Base-by-base conservation (phyloP, 2,329 filamentous ascomycete species). In the Aspergillus awamori region DNA sequence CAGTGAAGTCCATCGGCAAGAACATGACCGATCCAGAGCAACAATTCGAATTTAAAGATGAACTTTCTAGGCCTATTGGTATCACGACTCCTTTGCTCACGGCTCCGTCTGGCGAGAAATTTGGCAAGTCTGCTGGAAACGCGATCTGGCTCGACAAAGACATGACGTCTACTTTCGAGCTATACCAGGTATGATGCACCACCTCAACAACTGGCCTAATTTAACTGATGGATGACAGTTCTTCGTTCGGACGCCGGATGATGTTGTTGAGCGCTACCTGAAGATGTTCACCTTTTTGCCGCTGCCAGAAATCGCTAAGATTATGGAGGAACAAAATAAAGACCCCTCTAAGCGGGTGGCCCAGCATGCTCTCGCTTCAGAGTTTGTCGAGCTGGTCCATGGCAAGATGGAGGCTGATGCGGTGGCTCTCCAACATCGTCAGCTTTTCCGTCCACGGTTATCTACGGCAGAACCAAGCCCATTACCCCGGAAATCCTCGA, bases 91-190 rank as follows among this genome's bases (percentile, higher is more conserved):
- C 95, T 0, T 85, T 99, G 1, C 81, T 99, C 39, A 97, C 93
- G 0, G 93, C 94, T 56, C 83, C 91, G 1, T 86, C 90, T 0
- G 95, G 95, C 17, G 87, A 87, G 72, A 99, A 99, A 77, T 93
- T 98, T 69, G 95, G 95, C 55, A 99, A 99, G 80, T 96, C 89
- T 64, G 90, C 92, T 2, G 94, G 93, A 26, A 98, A 98, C 74
- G 93, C 94, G 2, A 79, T 99, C 38, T 99, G 95, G 95, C 84
- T 99, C 3, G 92, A 97, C 74, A 83, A 84, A 57, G 87, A 89
- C 69, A 86, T 92, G 84, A 96, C 94, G 1, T 88, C 85, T 30
- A 81, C 88, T 0, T 97, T 94, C 71, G 92, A 98, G 60, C 82
- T 98, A 1, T 98, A 98, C 74, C 86, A 87, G 70, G 85, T 87